Evolutionary conservation across 2,329 filamentous ascomycete genomes (phyloP), one percentile per base, ranked within the genome.

Genomic region (Aspergillus awamori): DNA sequence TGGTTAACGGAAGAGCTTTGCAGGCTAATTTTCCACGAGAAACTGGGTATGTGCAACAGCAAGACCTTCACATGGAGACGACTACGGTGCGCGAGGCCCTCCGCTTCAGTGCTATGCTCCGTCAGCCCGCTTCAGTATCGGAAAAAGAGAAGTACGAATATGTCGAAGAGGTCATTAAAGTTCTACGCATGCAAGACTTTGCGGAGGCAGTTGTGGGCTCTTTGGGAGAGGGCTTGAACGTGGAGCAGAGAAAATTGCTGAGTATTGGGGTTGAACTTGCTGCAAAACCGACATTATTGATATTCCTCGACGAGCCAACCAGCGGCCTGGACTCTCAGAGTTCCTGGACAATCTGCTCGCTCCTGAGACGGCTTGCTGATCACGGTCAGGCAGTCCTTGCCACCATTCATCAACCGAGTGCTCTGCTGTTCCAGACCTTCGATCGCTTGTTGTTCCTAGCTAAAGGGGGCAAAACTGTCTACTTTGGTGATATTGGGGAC

Each of bases 201-300:
- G 91, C 92, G 8, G 92, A 96, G 69, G 93, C 93, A 7, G 84
- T 97, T 43, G 91, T 97, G 58, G 93, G 93, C 80, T 87, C 92
- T 26, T 91, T 91, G 0, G 93, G 93, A 49, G 91, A 95, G 79
- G 93, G 83, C 72, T 73, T 85, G 57, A 85, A 85, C 59, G 82
- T 85, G 38, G 86, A 88, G 69, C 86, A 88, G 70, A 80, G 86
- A 6, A 88, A 88, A 72, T 88, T 91, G 66, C 83, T 97, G 10
- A 97, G 92, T 0, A 96, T 97, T 63, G 94, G 92, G 74, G 93
- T 97, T 20, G 94, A 98, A 74, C 83, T 98, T 20, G 93, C 92
- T 33, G 93, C 93, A 4, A 96, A 95, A 79, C 93, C 93, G 3
- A 87, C 90, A 20, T 83, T 97, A 54, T 82, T 97, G 57, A 84